Evolutionary conservation across 345 rosid genomes (phyloP).

Genomic region (Melastoma malabathricum): DNA sequence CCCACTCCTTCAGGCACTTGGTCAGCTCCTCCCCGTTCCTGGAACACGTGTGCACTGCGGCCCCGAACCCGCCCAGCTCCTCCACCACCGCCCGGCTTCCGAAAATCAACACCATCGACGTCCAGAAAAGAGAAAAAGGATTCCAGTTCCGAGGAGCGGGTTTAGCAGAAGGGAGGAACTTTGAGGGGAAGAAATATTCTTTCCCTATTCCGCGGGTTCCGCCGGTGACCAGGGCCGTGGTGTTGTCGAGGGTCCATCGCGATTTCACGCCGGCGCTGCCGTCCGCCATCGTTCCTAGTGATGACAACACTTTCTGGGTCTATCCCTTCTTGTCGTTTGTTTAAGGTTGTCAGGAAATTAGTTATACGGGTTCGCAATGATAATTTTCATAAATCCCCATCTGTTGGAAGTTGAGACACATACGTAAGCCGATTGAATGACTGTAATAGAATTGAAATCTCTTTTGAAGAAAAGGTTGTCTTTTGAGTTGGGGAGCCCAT

Average conservation of each 20-base stretch:
- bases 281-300: constrained; percentile 14
- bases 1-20: constrained; percentile 46
- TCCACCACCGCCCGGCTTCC: constrained; percentile 54
- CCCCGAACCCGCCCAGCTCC: constrained; percentile 66
- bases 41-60: constrained; percentile 64
- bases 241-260: constrained; percentile 60
- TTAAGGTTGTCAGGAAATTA: background rate
- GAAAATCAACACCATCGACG: background rate
- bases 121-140: background rate
- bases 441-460: no score
- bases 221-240: constrained; percentile 72
- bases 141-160: background rate
- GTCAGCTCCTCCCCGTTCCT: constrained; percentile 52
- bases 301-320: constrained; percentile 1
- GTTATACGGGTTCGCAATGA: no score
- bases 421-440: no score
- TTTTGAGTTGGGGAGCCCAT: no score
- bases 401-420: no score
- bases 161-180: background rate
- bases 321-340: background rate
- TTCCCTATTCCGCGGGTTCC: constrained; percentile 93
- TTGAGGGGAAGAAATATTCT: background rate
- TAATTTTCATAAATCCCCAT: no score
- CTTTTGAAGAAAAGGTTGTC: no score
- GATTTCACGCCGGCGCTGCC: constrained; percentile 12